Base-by-base conservation (phyloP, 2,329 filamentous ascomycete genomes). In the Alternaria viburni region DNA sequence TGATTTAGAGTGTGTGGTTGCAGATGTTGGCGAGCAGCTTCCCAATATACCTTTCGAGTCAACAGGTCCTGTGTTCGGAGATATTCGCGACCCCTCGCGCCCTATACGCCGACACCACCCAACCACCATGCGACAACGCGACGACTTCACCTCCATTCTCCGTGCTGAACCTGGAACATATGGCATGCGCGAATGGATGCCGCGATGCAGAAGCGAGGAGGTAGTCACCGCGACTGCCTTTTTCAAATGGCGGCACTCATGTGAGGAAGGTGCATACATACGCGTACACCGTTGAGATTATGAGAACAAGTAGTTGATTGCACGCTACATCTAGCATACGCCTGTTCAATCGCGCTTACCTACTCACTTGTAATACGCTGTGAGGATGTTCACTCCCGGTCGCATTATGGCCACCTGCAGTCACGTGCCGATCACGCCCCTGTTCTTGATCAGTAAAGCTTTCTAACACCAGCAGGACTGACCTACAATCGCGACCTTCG, bases 1-100 rank as follows among this genome's bases (percentile, higher is more conserved):
- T 6, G 21, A 30, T n/a, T 41, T 11, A 19, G 15, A 19, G 13
- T 23, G n/a, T 54, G 25, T 46, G 17, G 17, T 30, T 32, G 32
- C 9, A 13, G 43, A 19, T 43, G 43, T 28, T 23, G 23, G 19
- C 15, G 51, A 11, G 19, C 15, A 36, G 17, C 43, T 26, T 55
- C 13, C 57, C 26, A 28, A 56, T 41, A 56, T 54, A 41, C 28
- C 12, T 15, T n/a, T 10, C 49, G 57, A 60, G 57, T 60, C 50
- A 60, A 17, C 21, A 26, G 13, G 13, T 21, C 15, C n/a, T 9
- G n/a, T 12, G 13, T 43, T 41, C 26, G 28, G 43, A 30, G 12
- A 49, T 25, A 41, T 56, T 41, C 28, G 57, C 52, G 43, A 21
- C n/a, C n/a, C 10, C 45, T 41, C 28, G 44, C 57, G 50, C 57